Base-by-base conservation (phyloP, 257 asterid species). In the Thymus mandschuricus region DNA sequence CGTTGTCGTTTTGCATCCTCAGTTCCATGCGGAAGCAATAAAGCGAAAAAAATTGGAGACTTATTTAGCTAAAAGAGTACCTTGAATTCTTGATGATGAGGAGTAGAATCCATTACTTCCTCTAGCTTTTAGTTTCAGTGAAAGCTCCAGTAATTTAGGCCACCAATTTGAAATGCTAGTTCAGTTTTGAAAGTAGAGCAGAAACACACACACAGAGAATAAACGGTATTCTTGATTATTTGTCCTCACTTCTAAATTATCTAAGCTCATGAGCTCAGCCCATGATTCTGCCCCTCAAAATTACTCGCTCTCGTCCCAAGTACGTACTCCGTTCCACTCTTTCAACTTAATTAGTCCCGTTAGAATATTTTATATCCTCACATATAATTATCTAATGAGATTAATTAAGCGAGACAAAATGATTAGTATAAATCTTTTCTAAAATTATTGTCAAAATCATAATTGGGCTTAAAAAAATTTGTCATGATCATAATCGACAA, bases 31-130 rank as follows among this genome's bases (percentile, higher is more conserved):
- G 60, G n/a, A 52, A 27, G 67, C 44, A 66, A 30, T n/a, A 55
- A 61, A 77, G 66, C 13, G 41, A 70, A 35, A 49, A 21, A 68
- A 33, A 21, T 21, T 64, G n/a, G 3, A 46, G 1, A 3, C 68
- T 10, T 5, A 50, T 30, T 38, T 3, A 57, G 67, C 54, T 33
- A 41, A 77, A 21, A 10, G 21, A 60, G 4, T 49, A 80, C 87
- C 85, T 74, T 77, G 73, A 80, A 83, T 61, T 74, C 71, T 74
- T 64, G 80, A 55, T 44, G 45, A 35, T 38, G 51, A 35, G 76
- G 8, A 28, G 71, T 11, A 44, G 79, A 74, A 49, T 62, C 79
- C 86, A 82, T 82, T 62, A 4, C 30, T 64, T 31, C 41, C 12
- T 29, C 5, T 6, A n/a, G 7, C 41, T 21, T 40, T 60, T 0